Evolutionary conservation across 345 rosid species (phyloP), one percentile per base, ranked within the genome.

Genomic region (Corymbia maculata): DNA sequence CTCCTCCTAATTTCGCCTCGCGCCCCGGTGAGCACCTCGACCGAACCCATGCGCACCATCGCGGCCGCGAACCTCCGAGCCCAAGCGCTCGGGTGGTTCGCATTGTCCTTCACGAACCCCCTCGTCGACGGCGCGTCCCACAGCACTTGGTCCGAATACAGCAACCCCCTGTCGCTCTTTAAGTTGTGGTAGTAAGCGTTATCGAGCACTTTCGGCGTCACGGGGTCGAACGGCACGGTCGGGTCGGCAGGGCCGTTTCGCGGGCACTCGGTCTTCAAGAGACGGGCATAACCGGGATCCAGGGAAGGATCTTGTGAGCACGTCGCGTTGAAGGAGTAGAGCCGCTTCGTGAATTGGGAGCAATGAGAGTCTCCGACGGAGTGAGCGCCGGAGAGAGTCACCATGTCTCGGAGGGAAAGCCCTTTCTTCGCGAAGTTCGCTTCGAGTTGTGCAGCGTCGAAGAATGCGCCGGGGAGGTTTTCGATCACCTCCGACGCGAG

Each of bases 391-490:
- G 87, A 85, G 57, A 88, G 87, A 42, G 85, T 85, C 32, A 64
- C 87, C 53, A 88, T 36, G 84, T 88, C 89, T 9, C 26, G 51
- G 59, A 85, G 64, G 4, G 87, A 57, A 51, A 88, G 70, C 44
- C 87, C 87, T 49, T 88, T 85, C 84, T 28, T 13, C 11, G 87
- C 82, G 28, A 85, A 88, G 87, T 36, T 85, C 44, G 2, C 47
- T 79, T 64, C 64, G n/a, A 88, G 86, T 52, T 85, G 57, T 42
- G 4, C 42, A 8, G 85, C 57, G 5, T 24, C 44, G 47, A 59
- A 66, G 5, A 85, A 85, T 11, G 89, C 15, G 3, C 85, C 51
- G 8, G 95, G 94, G 26, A 94, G 85, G 87, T 93, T 90, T n/a
- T 64, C 36, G 1, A 24, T 0, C 5, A 85, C 89, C 15, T 94